Percentiles rank a stretch among this genome's conserved stretches.
Evolutionary conservation across 2,329 filamentous ascomycete species (phyloP).

Genomic region (Nigrospora sphaerica): DNA sequence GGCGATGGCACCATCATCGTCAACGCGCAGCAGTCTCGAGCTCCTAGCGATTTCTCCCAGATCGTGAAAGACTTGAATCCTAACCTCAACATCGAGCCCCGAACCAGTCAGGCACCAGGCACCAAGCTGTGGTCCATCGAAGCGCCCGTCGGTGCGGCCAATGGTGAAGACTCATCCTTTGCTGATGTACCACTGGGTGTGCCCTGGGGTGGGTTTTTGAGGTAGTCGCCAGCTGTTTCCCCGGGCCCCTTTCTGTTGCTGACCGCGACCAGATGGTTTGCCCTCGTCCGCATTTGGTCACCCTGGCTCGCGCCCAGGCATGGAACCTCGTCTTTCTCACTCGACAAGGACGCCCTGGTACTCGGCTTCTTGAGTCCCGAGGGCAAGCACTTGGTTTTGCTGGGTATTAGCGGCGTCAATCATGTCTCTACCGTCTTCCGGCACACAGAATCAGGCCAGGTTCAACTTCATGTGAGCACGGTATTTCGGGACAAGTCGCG

Average conservation of each 20-base stretch:
- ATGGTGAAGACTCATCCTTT: conserved; percentile 50
- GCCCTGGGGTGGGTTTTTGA: conserved; percentile 50
- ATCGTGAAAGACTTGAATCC: conserved; percentile 53
- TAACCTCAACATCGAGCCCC: conserved; percentile 44
- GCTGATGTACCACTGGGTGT: conserved; percentile 52
- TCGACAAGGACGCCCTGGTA: conserved; percentile 73
- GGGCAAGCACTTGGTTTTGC: conserved; percentile 68
- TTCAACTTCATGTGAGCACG: conserved; percentile 57
- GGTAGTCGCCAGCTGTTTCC: conserved; percentile 27
- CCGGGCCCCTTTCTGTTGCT: conserved; percentile 4
- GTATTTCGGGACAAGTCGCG: no score
- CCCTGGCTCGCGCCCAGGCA: conserved; percentile 90
- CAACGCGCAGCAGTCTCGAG: conserved; percentile 23
- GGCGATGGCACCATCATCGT: conserved; percentile 58
- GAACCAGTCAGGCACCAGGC: conserved; percentile 58
- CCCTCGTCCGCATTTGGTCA: conserved; percentile 69
- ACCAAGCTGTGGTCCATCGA: conserved; percentile 67
- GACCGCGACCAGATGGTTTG: conserved; percentile 59
- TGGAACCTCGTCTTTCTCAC: conserved; percentile 56
- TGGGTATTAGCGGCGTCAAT: conserved; percentile 69
- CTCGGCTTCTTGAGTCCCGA: conserved; percentile 67
- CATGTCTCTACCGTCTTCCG: conserved; percentile 65
- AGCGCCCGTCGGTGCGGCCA: conserved; percentile 46
- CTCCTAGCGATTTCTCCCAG: conserved; percentile 36
- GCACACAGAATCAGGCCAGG: conserved; percentile 55